Evolutionary conservation across 257 asterid species (phyloP), one percentile per base, ranked within the genome.

Genomic region (Solanum lycopersicoides): DNA sequence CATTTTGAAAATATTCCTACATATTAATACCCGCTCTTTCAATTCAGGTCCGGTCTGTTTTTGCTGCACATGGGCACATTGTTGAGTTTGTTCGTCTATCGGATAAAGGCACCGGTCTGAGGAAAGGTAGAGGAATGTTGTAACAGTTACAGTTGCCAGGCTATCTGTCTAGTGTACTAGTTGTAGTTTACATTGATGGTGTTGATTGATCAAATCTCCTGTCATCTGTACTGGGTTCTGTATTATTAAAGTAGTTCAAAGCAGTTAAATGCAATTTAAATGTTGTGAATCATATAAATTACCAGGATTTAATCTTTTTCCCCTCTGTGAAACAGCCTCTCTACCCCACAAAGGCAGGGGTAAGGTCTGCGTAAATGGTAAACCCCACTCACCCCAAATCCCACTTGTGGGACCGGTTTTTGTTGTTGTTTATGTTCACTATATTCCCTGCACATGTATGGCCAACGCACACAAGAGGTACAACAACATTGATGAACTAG

Each of bases 41-140:
- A 47, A 60, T 45, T 84, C 91, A 92, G 93, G 89, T 97, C 88
- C 88, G 90, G 53, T 56, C 90, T 47, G 90, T 93, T 80, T 97
- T 95, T 82, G 94, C 94, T 84, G 98, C 94, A 86, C 87, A 87
- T 73, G 99, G 98, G 75, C 90, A 92, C 44, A 91, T 95, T 69
- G 20, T 94, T 45, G 99, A 97, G 93, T 89, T 95, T 91, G 91
- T 95, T 89, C 92, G 93, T 91, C 92, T 95, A 91, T 92, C 82
- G 93, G 98, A 96, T 89, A 97, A 95, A 91, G 12, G 91, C 90
- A 93, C 93, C 30, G 98, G 97, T 87, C 73, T 92, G 35, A 96
- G 92, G 90, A 96, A 91, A 91, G 99, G 98, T 95, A 93, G 74
- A 89, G 39, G 82, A 59, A 50, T 45, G 53, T 53, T 85, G 32